Evolutionary conservation across 108 stramenopile species (phyloP).

Genomic region (Licmophora abbreviata): DNA sequence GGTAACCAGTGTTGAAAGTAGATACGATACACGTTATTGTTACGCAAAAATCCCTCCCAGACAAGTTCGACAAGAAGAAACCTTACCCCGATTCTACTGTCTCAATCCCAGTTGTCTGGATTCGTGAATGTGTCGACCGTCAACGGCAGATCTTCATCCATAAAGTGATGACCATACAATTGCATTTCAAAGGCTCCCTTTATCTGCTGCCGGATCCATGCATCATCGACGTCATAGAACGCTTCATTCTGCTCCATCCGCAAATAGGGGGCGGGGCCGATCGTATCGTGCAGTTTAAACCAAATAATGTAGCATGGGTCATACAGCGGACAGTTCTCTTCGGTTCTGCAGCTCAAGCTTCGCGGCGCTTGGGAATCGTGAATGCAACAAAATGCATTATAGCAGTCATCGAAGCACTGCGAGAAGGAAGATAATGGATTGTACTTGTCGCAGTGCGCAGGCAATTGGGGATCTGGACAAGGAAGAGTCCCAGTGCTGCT

Average conservation of each 20-base stretch:
- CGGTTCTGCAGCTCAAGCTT: conserved; percentile 26
- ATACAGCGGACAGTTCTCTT: conserved; percentile 19
- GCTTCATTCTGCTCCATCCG: conserved; percentile 33
- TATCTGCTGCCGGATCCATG: conserved; percentile 18
- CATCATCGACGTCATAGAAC: conserved; percentile 28
- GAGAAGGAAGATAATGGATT: conserved; percentile 21
- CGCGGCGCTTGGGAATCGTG: conserved; percentile 20
- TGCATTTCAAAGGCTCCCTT: conserved; percentile 25
- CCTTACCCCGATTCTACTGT: too few relatives aligned
- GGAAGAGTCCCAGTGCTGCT: background rate
- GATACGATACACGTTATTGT: too few relatives aligned
- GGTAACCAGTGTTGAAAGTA: too few relatives aligned
- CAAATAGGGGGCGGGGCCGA: conserved; percentile 17
- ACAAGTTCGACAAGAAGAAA: too few relatives aligned
- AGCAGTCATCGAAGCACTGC: conserved; percentile 25
- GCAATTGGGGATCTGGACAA: conserved; percentile 1
- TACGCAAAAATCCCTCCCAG: too few relatives aligned
- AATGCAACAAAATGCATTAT: conserved; percentile 31
- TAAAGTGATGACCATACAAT: conserved; percentile 45
- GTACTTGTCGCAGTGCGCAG: conserved; percentile 33
- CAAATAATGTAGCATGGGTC: conserved; percentile 17
- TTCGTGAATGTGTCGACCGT: conserved; percentile 33
- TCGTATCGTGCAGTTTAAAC: conserved; percentile 20
- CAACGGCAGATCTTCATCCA: conserved; percentile 30
- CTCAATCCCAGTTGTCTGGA: conserved; percentile 6